Conservation (phyloP, 305 asterid genomes). For the Coffea humblotiana region DNA sequence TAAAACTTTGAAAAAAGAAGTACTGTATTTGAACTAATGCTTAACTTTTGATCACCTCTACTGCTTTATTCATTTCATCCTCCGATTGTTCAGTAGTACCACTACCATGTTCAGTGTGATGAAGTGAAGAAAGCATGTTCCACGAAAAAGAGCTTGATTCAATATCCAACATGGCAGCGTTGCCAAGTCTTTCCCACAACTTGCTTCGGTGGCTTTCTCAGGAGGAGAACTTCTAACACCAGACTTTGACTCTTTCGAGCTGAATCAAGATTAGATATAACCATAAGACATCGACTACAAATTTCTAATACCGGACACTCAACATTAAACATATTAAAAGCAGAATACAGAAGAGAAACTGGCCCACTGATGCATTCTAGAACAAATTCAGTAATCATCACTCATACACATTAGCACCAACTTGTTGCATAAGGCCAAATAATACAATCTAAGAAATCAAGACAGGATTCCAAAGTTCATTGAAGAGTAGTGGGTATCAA, state of each 20-base stretch:
- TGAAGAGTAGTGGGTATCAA: slow-evolving; percentile 1
- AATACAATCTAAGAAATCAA: neutral
- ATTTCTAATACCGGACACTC: neutral
- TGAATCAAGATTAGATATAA: slow-evolving; percentile 29
- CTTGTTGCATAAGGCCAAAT: neutral
- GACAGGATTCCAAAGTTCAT: neutral
- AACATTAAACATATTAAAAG: neutral
- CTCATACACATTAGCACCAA: neutral
- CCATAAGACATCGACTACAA: neutral
- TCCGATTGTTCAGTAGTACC: slow-evolving; percentile 86
- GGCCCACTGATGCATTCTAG: neutral
- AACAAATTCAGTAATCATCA: neutral
- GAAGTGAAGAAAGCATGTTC: slow-evolving; percentile 85
- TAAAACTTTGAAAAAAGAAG: neutral
- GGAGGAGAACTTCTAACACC: slow-evolving; percentile 50
- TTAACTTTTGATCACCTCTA: slow-evolving; percentile 59
- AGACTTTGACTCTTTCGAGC: slow-evolving; percentile 55
- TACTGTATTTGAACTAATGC: slow-evolving; percentile 10
- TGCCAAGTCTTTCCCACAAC: slow-evolving; percentile 96
- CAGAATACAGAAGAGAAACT: neutral
- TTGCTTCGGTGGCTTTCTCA: slow-evolving; percentile 67
- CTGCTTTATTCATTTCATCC: slow-evolving; percentile 84
- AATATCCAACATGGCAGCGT: slow-evolving; percentile 80
- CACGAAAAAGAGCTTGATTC: slow-evolving; percentile 82
- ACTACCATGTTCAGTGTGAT: slow-evolving; percentile 86